These are phyloP conservation scores for Penicillium odoratum DNA, from an alignment of 495 filamentous ascomycete genomes.

Conservation along the genomic window DNA sequence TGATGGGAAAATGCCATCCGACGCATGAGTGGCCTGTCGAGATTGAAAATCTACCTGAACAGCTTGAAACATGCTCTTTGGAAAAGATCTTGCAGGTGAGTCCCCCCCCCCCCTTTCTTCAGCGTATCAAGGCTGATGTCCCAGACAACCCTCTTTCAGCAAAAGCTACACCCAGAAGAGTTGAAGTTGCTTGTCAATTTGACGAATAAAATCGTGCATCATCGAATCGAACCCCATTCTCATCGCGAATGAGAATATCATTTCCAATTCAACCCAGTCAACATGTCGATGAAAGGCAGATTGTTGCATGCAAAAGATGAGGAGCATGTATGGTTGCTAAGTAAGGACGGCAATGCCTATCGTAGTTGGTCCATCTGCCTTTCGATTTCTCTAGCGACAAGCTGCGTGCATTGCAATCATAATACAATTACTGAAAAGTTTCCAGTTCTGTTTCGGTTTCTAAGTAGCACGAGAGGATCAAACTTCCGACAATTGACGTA, in stretches of 20 bases:
- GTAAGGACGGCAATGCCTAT: not conserved
- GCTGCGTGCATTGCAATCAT: not conserved
- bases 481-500: not conserved
- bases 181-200: not conserved
- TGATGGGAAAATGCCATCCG: conserved; percentile 1
- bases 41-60: not conserved
- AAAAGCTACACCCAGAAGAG: not conserved
- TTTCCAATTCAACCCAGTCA: not conserved
- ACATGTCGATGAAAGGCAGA: not conserved
- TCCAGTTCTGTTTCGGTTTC: not conserved
- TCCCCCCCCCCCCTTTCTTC: not conserved
- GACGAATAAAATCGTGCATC: not conserved
- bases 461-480: not conserved
- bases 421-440: not conserved
- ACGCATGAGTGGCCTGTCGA: not conserved
- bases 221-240: not conserved
- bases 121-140: not conserved
- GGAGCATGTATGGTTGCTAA: not conserved
- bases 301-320: not conserved
- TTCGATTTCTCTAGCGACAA: not conserved
- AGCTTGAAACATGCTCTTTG: not conserved
- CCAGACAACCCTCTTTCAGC: not conserved
- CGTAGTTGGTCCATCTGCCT: not conserved
- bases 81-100: not conserved
- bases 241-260: not conserved